Evolutionary conservation across 768 basidiomycete genomes (phyloP).

Genomic region (Scleroderma bovista): DNA sequence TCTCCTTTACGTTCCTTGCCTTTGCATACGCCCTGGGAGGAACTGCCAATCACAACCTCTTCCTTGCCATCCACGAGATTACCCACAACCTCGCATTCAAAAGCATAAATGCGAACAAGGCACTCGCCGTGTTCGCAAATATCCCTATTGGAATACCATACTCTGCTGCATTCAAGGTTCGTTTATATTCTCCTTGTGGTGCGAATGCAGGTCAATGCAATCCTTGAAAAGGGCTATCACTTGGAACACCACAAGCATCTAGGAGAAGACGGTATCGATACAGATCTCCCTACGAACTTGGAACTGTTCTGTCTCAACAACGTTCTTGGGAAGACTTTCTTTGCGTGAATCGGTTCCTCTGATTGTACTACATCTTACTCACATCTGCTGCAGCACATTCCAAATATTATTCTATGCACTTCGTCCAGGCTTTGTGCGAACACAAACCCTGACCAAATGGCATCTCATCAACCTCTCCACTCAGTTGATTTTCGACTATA

Average conservation of each 20-base stretch:
- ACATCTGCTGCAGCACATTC: constrained; percentile 64
- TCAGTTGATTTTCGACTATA: constrained; percentile 68
- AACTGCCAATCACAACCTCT: constrained; percentile 95
- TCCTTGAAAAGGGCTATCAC: constrained; percentile 79
- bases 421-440: constrained; percentile 87
- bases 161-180: constrained; percentile 89
- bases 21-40: constrained; percentile 86
- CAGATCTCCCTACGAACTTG: constrained; percentile 83
- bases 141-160: constrained; percentile 94
- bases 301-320: constrained; percentile 89
- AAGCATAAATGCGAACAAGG: constrained; percentile 75
- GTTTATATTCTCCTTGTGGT: constrained; percentile 2
- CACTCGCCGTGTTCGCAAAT: constrained; percentile 87
- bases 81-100: constrained; percentile 96
- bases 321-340: constrained; percentile 96
- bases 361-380: constrained; percentile 1
- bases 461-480: constrained; percentile 71
- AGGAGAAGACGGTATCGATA: constrained; percentile 95
- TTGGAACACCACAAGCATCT: constrained; percentile 95
- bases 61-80: constrained; percentile 97
- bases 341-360: constrained; percentile 59
- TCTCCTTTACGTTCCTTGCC: constrained; percentile 68
- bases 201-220: constrained; percentile 4
- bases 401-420: constrained; percentile 98
- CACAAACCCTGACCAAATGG: constrained; percentile 77